Evolutionary conservation across 768 basidiomycete genomes (phyloP).

Genomic region (Termitomyces sp.): DNA sequence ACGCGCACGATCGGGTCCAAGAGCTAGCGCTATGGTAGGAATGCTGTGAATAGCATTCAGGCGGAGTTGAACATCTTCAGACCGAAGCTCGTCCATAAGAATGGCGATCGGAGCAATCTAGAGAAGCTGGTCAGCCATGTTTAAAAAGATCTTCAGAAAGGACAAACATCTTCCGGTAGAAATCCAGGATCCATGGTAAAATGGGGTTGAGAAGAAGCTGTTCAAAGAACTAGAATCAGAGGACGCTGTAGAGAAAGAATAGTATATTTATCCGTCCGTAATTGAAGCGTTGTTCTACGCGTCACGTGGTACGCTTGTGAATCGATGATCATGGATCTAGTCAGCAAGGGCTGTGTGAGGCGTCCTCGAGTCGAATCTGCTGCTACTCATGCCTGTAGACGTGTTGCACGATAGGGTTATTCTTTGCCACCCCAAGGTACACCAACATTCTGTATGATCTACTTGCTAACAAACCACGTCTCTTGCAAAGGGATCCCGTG

Average conservation of each 20-base stretch:
- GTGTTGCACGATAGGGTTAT: conserved; percentile 35
- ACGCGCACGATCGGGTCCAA: conserved; percentile 91
- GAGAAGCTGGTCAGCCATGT: conserved; percentile 3
- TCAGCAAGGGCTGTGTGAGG: not conserved
- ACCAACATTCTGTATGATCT: not conserved
- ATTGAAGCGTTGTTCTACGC: not conserved
- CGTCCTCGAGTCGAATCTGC: not conserved
- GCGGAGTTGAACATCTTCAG: conserved; percentile 94
- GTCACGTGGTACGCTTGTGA: not conserved
- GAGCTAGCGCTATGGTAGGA: conserved; percentile 94
- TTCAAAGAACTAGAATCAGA: not conserved
- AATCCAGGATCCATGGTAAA: conserved; percentile 58
- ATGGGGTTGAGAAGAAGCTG: not conserved
- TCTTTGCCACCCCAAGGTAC: conserved; percentile 62
- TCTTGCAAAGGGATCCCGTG: conserved; percentile 53
- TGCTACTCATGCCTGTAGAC: conserved; percentile 57
- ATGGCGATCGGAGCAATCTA: conserved; percentile 94
- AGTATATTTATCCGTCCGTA: not conserved
- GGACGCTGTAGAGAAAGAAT: not conserved
- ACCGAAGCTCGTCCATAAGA: conserved; percentile 96
- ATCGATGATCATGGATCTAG: not conserved
- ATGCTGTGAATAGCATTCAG: conserved; percentile 96
- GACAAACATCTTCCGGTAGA: conserved; percentile 62
- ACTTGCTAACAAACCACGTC: not conserved
- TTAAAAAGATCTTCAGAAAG: conserved; percentile 14